Evolutionary conservation across 1,139 yeast genomes (phyloP), one percentile per base, ranked within the genome.

Genomic region (Pichia sp.): DNA sequence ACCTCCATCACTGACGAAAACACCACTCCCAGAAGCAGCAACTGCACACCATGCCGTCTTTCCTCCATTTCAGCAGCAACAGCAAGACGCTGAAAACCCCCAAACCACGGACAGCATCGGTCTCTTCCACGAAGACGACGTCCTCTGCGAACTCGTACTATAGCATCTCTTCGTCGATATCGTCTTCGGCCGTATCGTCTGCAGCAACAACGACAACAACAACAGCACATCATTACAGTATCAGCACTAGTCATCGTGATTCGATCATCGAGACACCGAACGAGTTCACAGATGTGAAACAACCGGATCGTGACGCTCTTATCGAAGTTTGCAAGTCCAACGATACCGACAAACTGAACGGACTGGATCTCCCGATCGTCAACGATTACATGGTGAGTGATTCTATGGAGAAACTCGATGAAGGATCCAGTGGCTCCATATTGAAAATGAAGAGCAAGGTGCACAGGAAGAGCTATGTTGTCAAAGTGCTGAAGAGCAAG

Each of bases 351-450:
- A 34, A 34, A 14, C 31, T 47, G n/a, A 44, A 44, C 30, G 14
- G n/a, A 19, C 12, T 49, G 22, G 35, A 20, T 7, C 10, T 47
- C 9, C 45, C 48, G 5, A 14, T 32, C 14, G 24, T 51, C 30
- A 18, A 27, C n/a, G 34, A 48, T 9, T 38, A 27, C n/a, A 32
- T 48, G 12, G 9, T 39, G 40, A 6, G 31, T 15, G 46, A 53
- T 15, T 21, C 42, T n/a, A 19, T 34, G 3, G 21, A 36, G 1
- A 39, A 49, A 27, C 17, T 61, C 4, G 61, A 59, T 40, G 56
- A 59, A 41, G 65, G 65, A 14, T 54, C 63, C 3, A 62, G 65
- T 33, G 65, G 65, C 2, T 43, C 46, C 2, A 55, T 61, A 9
- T 38, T 44, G 17, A 58, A 53, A 42, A 54, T 55, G n/a, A 55